Percentiles rank a stretch among this genome's conserved stretches.
Conservation (phyloP, 2,329 filamentous ascomycete genomes). For the Emergomyces pasteurianus region DNA sequence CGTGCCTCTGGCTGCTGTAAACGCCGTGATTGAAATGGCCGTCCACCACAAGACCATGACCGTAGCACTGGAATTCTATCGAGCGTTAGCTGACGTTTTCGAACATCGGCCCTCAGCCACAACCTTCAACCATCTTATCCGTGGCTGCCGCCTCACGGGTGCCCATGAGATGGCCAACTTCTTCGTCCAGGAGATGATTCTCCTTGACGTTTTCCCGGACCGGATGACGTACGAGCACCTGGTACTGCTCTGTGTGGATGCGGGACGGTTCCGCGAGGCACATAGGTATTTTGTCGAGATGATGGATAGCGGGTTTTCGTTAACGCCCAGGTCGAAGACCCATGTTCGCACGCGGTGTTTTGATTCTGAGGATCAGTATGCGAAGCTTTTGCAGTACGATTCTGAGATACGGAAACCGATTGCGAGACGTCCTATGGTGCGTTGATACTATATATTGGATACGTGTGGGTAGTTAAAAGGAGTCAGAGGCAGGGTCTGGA, state of each 20-base stretch:
- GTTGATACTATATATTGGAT: background rate
- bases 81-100: slow-evolving; percentile 44
- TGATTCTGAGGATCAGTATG: slow-evolving; percentile 20
- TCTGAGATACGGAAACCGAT: slow-evolving; percentile 15
- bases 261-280: slow-evolving; percentile 24
- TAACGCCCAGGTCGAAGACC: slow-evolving; percentile 15
- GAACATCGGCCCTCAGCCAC: slow-evolving; percentile 29
- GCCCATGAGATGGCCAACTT: slow-evolving; percentile 49
- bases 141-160: slow-evolving; percentile 33
- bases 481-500: background rate
- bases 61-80: slow-evolving; percentile 49
- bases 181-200: slow-evolving; percentile 50
- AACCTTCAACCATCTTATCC: slow-evolving; percentile 51
- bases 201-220: slow-evolving; percentile 43
- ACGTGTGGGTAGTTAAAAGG: background rate
- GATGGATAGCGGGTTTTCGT: slow-evolving; percentile 17
- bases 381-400: slow-evolving; percentile 20
- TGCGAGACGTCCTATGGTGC: background rate
- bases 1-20: slow-evolving; percentile 39
- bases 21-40: slow-evolving; percentile 41
- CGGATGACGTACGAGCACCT: slow-evolving; percentile 51
- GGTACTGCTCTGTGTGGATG: slow-evolving; percentile 43
- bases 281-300: slow-evolving; percentile 29
- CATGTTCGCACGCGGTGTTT: slow-evolving; percentile 21
- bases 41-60: slow-evolving; percentile 34